Evolutionary conservation across 1,284 basidiomycete genomes (phyloP).

Genomic region (Malassezia slooffiae): DNA sequence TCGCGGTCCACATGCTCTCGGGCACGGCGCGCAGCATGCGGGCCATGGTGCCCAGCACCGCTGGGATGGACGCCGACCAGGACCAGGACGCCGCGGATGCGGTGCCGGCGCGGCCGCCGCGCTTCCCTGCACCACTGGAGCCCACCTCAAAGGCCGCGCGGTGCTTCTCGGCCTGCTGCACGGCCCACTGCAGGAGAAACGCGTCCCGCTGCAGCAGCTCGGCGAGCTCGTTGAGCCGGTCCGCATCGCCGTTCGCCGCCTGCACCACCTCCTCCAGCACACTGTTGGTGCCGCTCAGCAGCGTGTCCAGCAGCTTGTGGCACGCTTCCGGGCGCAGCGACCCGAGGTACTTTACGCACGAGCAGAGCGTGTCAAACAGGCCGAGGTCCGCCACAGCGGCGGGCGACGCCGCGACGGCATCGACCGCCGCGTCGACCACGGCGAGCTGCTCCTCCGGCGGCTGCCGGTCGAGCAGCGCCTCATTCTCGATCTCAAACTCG

Average conservation of each 20-base stretch:
- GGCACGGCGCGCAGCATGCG: slow-evolving; percentile 28
- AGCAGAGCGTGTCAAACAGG: slow-evolving; percentile 28
- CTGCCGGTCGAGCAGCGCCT: slow-evolving; percentile 28
- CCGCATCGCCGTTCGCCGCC: slow-evolving; percentile 21
- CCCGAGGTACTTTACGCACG: slow-evolving; percentile 35
- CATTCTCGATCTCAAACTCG: slow-evolving; percentile 34
- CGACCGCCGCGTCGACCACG: slow-evolving; percentile 26
- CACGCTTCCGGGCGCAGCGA: slow-evolving; percentile 22
- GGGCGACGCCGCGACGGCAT: slow-evolving; percentile 24
- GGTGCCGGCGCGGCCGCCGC: background rate
- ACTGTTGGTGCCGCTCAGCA: slow-evolving; percentile 26
- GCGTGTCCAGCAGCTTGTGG: slow-evolving; percentile 34
- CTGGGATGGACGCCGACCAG: slow-evolving; percentile 32
- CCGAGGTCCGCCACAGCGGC: slow-evolving; percentile 22
- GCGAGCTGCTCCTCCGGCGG: slow-evolving; percentile 20
- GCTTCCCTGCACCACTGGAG: slow-evolving; percentile 1
- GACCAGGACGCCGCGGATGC: slow-evolving; percentile 20
- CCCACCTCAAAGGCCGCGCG: background rate
- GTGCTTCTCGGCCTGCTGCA: slow-evolving; percentile 33
- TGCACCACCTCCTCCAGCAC: slow-evolving; percentile 27
- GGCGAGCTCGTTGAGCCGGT: slow-evolving; percentile 23
- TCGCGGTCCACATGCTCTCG: slow-evolving; percentile 34
- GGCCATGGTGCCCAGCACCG: slow-evolving; percentile 29
- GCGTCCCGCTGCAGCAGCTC: slow-evolving; percentile 36
- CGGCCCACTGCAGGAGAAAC: slow-evolving; percentile 41